A percentile compares a stretch with the other conserved stretches of the same genome.
These are phyloP conservation scores for Furcasterigmium furcatum DNA, from an alignment of 2,329 filamentous ascomycete species.

Conservation along the genomic window DNA sequence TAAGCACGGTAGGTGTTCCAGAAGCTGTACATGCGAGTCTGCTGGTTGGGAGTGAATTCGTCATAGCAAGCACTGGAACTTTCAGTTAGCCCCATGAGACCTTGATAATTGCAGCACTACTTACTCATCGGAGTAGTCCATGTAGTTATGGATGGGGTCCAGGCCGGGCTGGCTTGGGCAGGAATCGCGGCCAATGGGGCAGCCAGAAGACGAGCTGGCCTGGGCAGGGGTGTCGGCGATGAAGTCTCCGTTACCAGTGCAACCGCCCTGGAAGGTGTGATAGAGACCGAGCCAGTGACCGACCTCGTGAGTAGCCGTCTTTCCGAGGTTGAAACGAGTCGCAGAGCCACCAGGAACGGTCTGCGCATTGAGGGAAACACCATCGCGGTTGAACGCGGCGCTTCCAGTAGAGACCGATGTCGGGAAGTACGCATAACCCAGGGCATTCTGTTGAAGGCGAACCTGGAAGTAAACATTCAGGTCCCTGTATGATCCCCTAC, in stretches of 20 bases:
- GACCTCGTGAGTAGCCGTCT: slow-evolving; percentile 35
- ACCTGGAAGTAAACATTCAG: slow-evolving; percentile 44
- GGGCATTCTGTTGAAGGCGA: slow-evolving; percentile 4
- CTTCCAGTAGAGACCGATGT: slow-evolving; percentile 25
- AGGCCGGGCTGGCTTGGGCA: slow-evolving; percentile 25
- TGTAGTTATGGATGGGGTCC: slow-evolving; percentile 35
- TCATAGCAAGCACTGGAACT: slow-evolving; percentile 34
- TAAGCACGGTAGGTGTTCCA: background rate
- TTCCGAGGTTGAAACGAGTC: slow-evolving; percentile 27
- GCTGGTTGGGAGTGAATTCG: slow-evolving; percentile 40
- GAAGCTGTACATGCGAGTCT: background rate
- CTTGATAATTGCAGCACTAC: slow-evolving; percentile 15
- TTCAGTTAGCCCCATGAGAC: slow-evolving; percentile 17
- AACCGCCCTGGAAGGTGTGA: slow-evolving; percentile 44
- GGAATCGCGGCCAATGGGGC: slow-evolving; percentile 31
- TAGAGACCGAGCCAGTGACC: slow-evolving; percentile 47
- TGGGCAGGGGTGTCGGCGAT: slow-evolving; percentile 37
- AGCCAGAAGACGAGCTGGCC: slow-evolving; percentile 25
- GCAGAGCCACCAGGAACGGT: slow-evolving; percentile 33
- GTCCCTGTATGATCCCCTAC: slow-evolving; percentile 37
- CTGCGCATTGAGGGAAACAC: slow-evolving; percentile 33
- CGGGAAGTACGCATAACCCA: slow-evolving; percentile 33
- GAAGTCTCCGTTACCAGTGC: slow-evolving; percentile 30
- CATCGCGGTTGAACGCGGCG: slow-evolving; percentile 28
- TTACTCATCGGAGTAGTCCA: slow-evolving; percentile 40